Base-by-base conservation (phyloP, 2,329 filamentous ascomycete genomes). In the Curvularia hawaiiensis region DNA sequence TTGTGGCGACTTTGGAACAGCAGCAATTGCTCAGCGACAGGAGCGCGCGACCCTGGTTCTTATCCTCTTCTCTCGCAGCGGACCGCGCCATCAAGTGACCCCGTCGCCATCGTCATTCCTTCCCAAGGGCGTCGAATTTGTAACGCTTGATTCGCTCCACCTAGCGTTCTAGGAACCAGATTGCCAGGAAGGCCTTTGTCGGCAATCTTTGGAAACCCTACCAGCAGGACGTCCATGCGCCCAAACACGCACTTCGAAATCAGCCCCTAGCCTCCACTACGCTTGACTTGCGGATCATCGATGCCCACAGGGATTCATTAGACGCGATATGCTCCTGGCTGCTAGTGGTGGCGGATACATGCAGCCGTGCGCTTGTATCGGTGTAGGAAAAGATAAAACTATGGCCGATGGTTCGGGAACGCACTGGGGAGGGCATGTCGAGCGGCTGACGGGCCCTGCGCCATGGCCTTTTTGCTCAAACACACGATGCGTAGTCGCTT, bases 141-240 rank as follows among this genome's bases (percentile, higher is more conserved):
- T 57, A 44, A 54, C 44, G 38, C 50, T 54, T 57, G 54, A 57
- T 51, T 57, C 54, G 54, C 54, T 57, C 50, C 54, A 57, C 54
- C 54, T 57, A 49, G 50, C 54, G 46, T 49, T 57, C 54, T 57
- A 54, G 54, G 54, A 57, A 57, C 38, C 44, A 48, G 53, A 48
- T 49, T 39, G 50, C 54, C 41, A 57, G 54, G 54, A 57, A 57
- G 28, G 40, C 54, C 54, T 57, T 57, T 51, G 45, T 45, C 47
- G 50, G 54, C 22, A 53, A 52, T 35, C 22, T 45, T 49, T 57
- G 48, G 44, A 24, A 57, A 47, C 50, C 54, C 46, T 44, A 44
- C 35, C 54, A 44, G 40, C 49, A 56, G 41, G 14, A 47, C 18
- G 54, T 48, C 54, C 54, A 54, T 54, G 54, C 54, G 54, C 50